Percentiles rank a stretch among this genome's conserved stretches.
These are phyloP conservation scores for Drosera spatulata DNA, from an alignment of 179 eudicot genomes.

Conservation along the genomic window DNA sequence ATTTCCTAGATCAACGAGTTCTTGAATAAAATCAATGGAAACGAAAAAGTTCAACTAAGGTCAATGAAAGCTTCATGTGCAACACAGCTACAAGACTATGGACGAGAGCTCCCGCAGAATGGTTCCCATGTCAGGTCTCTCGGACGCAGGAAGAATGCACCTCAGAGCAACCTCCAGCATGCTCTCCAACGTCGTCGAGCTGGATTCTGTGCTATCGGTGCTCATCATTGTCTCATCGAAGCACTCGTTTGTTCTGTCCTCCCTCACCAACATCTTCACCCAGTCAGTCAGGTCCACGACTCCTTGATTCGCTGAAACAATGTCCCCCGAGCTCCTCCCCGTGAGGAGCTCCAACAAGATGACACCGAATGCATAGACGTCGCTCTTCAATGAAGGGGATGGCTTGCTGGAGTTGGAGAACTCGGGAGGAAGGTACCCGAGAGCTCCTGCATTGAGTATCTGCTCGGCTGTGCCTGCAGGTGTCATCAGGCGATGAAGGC, in stretches of 20 bases:
- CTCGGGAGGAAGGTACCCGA: constrained; percentile 73
- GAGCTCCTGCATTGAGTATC: constrained; percentile 48
- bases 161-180: constrained; percentile 44
- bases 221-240: constrained; percentile 26
- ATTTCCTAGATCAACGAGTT: too few relatives aligned
- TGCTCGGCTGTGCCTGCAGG: constrained; percentile 65
- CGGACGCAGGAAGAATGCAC: constrained; percentile 55
- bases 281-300: constrained; percentile 61
- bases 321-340: constrained; percentile 40
- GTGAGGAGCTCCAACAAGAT: constrained; percentile 57
- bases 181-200: constrained; percentile 15
- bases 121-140: constrained; percentile 1
- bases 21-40: too few relatives aligned
- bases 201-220: constrained; percentile 6
- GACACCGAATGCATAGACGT: constrained; percentile 68
- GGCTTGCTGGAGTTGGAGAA: constrained; percentile 53
- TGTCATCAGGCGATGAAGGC: constrained; percentile 60
- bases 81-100: too few relatives aligned
- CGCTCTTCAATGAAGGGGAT: constrained; percentile 54
- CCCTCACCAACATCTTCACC: constrained; percentile 37
- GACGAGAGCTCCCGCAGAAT: too few relatives aligned
- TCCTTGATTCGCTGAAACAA: constrained; percentile 30
- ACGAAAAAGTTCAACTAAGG: too few relatives aligned
- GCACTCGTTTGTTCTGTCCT: constrained; percentile 38
- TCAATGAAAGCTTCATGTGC: too few relatives aligned